Evolutionary conservation across 2,329 filamentous ascomycete species (phyloP), one percentile per base, ranked within the genome.

Genomic region (Davidsoniella australis): DNA sequence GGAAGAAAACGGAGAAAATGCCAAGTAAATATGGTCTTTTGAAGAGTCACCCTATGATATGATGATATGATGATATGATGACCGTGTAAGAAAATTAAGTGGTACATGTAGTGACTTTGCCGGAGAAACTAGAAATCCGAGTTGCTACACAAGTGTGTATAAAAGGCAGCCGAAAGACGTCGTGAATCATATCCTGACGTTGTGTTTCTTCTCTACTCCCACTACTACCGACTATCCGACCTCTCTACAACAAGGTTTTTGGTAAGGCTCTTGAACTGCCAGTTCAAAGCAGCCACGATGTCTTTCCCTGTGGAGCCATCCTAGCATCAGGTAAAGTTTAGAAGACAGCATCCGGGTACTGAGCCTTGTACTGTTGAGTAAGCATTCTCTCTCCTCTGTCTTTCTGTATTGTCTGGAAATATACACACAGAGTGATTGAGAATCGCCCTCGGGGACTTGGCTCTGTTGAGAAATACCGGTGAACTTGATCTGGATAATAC

Each of bases 401-500:
- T 57, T 45, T 42, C 45, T 51, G 49, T 23, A 47, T 45, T 37
- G 23, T 44, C 39, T 3, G 29, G 29, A 12, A 33, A 33, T 33
- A 33, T 9, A 33, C 5, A 33, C 5, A 23, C 20, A 33, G 29
- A 33, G 6, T 4, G 29, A 33, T 12, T 33, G 29, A 33, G 29
- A 33, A 33, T 50, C 26, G 49, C 24, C 42, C 18, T 38, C 18
- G 45, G 49, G 29, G 43, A 17, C 40, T 7, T 39, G n/a, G 49
- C 40, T 16, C 10, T 6, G 38, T 78, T 82, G 78, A 82, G 78
- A 83, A 74, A 82, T 80, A 83, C 79, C 79, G 78, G 69, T 68
- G 72, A 84, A 85, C 80, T 85, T 85, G 80, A 84, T 82, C 79
- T 82, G 78, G 77, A 79, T 80, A 83, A 84, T 83, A 73, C 79